Conservation (phyloP, 2,329 filamentous ascomycete genomes). For the Coleophoma eucalyptorum region DNA sequence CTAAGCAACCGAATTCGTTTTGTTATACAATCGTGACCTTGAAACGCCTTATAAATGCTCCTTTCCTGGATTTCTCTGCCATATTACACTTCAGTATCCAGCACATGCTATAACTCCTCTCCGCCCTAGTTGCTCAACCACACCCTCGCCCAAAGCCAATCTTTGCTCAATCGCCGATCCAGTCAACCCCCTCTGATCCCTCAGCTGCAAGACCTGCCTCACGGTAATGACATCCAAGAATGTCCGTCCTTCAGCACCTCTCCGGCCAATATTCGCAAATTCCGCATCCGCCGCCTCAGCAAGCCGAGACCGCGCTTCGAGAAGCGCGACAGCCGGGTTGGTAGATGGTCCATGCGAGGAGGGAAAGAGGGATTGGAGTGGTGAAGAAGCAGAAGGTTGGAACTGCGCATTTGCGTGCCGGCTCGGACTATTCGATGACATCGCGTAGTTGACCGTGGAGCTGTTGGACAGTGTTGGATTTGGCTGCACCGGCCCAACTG, state of each 20-base stretch:
- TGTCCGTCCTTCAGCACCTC: slow-evolving; percentile 30
- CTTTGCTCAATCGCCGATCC: slow-evolving; percentile 40
- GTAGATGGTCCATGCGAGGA: not conserved
- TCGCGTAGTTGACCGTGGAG: slow-evolving; percentile 19
- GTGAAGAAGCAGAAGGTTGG: slow-evolving; percentile 15
- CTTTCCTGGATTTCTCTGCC: not conserved
- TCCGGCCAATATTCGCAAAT: slow-evolving; percentile 38
- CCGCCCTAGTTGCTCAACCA: slow-evolving; percentile 41
- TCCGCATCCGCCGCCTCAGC: slow-evolving; percentile 52
- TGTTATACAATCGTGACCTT: too few species aligned
- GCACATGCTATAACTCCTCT: slow-evolving; percentile 28
- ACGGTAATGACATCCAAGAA: slow-evolving; percentile 47
- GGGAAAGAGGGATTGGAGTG: slow-evolving; percentile 20
- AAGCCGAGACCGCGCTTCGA: slow-evolving; percentile 13
- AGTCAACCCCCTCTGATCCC: slow-evolving; percentile 35
- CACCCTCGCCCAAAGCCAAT: slow-evolving; percentile 40
- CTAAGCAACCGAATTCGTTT: too few species aligned
- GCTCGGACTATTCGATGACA: slow-evolving; percentile 1
- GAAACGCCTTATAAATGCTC: too few species aligned
- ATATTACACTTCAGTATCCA: not conserved
- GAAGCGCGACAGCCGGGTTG: slow-evolving; percentile 21
- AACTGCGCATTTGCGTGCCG: slow-evolving; percentile 7
- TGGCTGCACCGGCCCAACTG: slow-evolving; percentile 23
- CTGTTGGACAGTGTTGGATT: slow-evolving; percentile 23
- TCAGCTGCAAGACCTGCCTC: slow-evolving; percentile 41